Evolutionary conservation across 495 filamentous ascomycete genomes (phyloP), one percentile per base, ranked within the genome.

Genomic region (Daldinia loculata): DNA sequence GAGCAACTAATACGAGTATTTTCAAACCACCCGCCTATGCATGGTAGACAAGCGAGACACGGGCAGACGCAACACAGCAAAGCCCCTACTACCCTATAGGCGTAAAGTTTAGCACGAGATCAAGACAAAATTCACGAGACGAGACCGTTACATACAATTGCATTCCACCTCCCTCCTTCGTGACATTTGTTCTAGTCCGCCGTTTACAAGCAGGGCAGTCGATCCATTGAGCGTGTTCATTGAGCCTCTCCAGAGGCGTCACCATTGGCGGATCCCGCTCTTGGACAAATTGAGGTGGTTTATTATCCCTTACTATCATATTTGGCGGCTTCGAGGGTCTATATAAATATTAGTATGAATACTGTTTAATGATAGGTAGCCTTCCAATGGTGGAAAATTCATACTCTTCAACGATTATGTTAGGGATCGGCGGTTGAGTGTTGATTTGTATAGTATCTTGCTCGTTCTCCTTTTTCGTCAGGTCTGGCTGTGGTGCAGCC

Each of bases 181-280:
- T 30, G 2, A 69, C 45, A 2, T 39, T 56, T 3, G 74, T 77
- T 62, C 50, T 56, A 2, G 76, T 66, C 39, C 71, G 56, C 29
- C 34, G 61, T 11, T 75, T 58, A 68, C 79, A 80, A 48, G 71
- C 76, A 0, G 79, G 79, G 30, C 79, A 80, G 48, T 80, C 76
- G 41, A 79, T 80, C 61, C 56, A 77, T 6, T 73, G 53, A 3
- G 74, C 69, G 0, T 24, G 0, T 0, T 74, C 64, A 17, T 64
- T 69, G 6, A 80, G 67, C 29, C 57, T 52, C 2, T 77, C 29
- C 0, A 80, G 51, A 9, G 77, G 79, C 9, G 68, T 76, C 2
- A 77, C 77, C 24, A 60, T 61, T 1, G 56, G 74, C 8, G 51
- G 61, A n/a, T 60, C 62, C 3, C 15, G 14, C 32, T 64, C 70